These are phyloP conservation scores for Rhodamnia rubescens DNA, from an alignment of 345 rosid species.

Conservation along the genomic window DNA sequence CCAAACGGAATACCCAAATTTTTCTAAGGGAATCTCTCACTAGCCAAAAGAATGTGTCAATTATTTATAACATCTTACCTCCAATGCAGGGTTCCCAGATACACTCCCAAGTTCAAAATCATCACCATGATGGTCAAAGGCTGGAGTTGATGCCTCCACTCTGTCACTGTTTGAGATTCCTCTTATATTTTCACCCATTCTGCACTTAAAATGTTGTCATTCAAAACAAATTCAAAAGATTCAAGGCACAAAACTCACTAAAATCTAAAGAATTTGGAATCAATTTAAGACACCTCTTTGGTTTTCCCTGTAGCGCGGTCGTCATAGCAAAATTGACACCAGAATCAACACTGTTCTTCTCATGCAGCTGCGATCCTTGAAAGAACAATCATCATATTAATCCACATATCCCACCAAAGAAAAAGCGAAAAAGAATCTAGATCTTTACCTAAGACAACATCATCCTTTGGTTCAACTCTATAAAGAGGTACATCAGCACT, in stretches of 20 bases:
- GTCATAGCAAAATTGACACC: slow-evolving; percentile 6
- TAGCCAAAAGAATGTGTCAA: neutral
- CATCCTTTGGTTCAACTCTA: neutral
- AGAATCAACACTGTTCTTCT: slow-evolving; percentile 19
- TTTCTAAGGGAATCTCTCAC: neutral
- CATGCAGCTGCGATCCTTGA: slow-evolving; percentile 52
- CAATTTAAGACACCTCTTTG: slow-evolving; percentile 41
- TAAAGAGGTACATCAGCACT: neutral
- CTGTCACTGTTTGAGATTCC: neutral
- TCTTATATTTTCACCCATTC: neutral
- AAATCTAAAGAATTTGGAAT: neutral
- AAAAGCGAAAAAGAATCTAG: neutral
- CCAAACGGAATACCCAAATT: slow-evolving; percentile 2
- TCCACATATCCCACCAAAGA: neutral
- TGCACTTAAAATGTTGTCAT: neutral
- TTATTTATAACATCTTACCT: slow-evolving; percentile 2
- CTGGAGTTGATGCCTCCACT: neutral
- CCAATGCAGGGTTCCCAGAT: neutral
- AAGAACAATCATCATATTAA: slow-evolving; percentile 12
- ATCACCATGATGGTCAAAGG: slow-evolving; percentile 9
- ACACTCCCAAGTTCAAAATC: neutral
- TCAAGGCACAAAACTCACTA: neutral
- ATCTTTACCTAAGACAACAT: slow-evolving; percentile 15
- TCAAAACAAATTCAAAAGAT: neutral
- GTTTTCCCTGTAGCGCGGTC: slow-evolving; percentile 54